Conservation (phyloP, 164 flowering plant species). For the Chimonanthus salicifolius region DNA sequence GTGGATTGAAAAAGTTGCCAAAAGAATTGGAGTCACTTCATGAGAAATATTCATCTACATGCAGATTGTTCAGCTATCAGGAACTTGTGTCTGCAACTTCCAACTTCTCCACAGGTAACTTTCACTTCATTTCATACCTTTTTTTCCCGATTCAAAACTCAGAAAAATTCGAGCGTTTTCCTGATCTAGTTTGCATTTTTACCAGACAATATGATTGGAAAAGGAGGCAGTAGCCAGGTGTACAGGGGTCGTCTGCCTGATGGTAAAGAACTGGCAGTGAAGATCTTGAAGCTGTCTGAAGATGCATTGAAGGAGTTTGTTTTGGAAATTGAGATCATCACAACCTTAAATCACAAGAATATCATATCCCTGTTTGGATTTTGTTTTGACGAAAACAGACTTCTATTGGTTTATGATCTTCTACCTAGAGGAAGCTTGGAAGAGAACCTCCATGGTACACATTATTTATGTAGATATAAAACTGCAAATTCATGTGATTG, state of each 20-base stretch:
- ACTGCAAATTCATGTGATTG: not conserved
- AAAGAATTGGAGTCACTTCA: constrained; percentile 61
- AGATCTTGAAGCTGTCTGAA: constrained; percentile 66
- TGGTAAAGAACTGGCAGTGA: constrained; percentile 80
- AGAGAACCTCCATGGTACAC: constrained; percentile 83
- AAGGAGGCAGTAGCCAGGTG: constrained; percentile 85
- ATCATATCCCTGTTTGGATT: constrained; percentile 74
- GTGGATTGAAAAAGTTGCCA: constrained; percentile 23
- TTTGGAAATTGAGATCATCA: constrained; percentile 76
- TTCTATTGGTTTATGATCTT: constrained; percentile 78
- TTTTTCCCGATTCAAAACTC: no score
- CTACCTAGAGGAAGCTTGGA: constrained; percentile 83
- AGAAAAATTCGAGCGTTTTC: not conserved
- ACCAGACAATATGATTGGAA: constrained; percentile 81
- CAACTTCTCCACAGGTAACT: constrained; percentile 58
- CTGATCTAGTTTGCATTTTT: not conserved
- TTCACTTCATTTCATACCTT: not conserved
- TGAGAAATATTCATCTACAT: constrained; percentile 70
- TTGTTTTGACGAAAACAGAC: constrained; percentile 63
- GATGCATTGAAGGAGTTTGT: constrained; percentile 65
- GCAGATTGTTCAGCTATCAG: constrained; percentile 59
- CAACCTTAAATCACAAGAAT: constrained; percentile 69
- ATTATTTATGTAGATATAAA: not conserved
- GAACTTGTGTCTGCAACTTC: constrained; percentile 77
- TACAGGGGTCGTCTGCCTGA: constrained; percentile 74